Base-by-base conservation (phyloP, 1,284 basidiomycete species). In the Ustilago curta region DNA sequence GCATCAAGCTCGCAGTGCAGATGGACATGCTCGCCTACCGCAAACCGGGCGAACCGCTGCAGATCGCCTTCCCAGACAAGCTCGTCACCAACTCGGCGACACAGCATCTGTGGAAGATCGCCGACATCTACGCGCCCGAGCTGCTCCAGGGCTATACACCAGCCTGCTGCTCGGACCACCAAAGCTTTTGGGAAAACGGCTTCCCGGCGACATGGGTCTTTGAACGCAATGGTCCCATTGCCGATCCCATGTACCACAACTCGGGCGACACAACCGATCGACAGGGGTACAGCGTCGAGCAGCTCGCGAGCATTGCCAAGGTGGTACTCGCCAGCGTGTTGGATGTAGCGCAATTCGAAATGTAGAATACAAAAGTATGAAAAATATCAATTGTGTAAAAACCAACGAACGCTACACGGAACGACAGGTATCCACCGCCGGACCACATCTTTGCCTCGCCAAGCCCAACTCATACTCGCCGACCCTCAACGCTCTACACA, bases 161-260 rank as follows among this genome's bases (percentile, higher is more conserved):
- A 0, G 84, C 84, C 0, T 86, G 85, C 59, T 86, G 85, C 59
- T 71, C 64, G 0, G 85, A 86, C 54, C 85, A 86, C 51, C 83
- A 84, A 62, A 66, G 60, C 11, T 86, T 84, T 56, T 83, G 79
- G 71, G 59, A 78, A 25, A 31, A 66, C 8, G 57, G 54, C 4
- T 78, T 60, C 49, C 73, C 78, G 1, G 67, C 78, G 4, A 80
- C 76, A 8, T 80, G 80, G 80, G 77, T 84, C 11, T 86, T 86
- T 47, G 85, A 86, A 56, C 63, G 85, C 2, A 83, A 84, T 50
- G 85, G 84, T 0, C 75, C 83, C 0, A 85, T 86, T 50, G 78
- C 76, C 0, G 84, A 85, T 54, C 80, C 80, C 31, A 76, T 60
- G 57, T 86, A 86, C 53, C 85, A 86, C 69, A 76, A 83, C 52